Evolutionary conservation across 192 early-diverging fungal genomes (phyloP), one percentile per base, ranked within the genome.

Genomic region (Umbelopsis sp.): DNA sequence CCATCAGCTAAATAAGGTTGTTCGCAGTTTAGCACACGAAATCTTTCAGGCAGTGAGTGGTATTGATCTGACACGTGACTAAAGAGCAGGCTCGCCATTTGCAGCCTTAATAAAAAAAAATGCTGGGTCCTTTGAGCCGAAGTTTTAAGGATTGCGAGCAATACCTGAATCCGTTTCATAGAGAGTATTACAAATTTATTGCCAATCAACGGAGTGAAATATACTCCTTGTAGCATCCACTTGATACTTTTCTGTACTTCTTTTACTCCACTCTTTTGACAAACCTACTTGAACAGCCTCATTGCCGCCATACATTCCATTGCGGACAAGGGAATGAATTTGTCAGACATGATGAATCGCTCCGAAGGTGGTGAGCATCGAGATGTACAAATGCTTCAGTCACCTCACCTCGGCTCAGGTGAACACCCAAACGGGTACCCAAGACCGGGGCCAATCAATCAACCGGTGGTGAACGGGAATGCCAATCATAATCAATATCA

Each of bases 331-430:
- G 55, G 55, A 61, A 61, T 61, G 55, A 61, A 61, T 61, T 61
- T 61, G 18, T 61, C 55, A 61, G 55, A 61, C 27, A 61, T 61
- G 55, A 61, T 61, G 55, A 61, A 61, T 61, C 55, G 55, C 55
- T 61, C 55, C 55, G 55, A 61, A 61, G 55, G 55, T 35, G 27
- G 55, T 30, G 55, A 61, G 55, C 55, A 61, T 30, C 55, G 55
- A 61, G 55, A 61, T 61, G 55, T 61, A n/a, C 55, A 61, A 35
- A 10, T 35, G 3, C 55, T 61, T 22, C 27, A 25, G 55, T 61
- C 55, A 12, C 55, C 55, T 11, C 55, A 61, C 33, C 25, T 35
- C 16, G 12, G 27, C 7, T 11, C 55, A 33, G 35, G 27, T 16
- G 55, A 61, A 10, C 55, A 61, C 35, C 55, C 30, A 0, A 61